These are phyloP conservation scores for Symmetrospora coprosmae DNA, from an alignment of 768 basidiomycete species.

Conservation along the genomic window DNA sequence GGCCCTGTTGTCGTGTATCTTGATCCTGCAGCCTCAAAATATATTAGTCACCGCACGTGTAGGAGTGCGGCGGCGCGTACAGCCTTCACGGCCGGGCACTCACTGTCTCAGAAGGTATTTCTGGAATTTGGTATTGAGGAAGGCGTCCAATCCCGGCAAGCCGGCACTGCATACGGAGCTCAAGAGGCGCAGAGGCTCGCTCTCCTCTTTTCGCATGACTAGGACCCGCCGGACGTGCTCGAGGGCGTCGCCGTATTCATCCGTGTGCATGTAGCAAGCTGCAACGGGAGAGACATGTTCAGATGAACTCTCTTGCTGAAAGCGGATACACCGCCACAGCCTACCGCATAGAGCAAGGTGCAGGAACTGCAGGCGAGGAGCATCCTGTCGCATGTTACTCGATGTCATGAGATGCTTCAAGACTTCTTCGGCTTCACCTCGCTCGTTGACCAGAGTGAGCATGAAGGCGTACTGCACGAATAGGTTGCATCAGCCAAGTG, in stretches of 20 bases:
- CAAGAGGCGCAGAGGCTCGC: constrained; percentile 67
- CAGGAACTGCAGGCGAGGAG: constrained; percentile 53
- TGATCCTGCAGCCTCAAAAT: constrained; percentile 29
- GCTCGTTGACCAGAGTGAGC: constrained; percentile 43
- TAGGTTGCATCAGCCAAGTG: constrained; percentile 18
- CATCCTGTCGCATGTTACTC: constrained; percentile 46
- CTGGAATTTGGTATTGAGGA: constrained; percentile 62
- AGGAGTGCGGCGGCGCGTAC: too few species aligned
- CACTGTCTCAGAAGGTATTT: constrained; percentile 67
- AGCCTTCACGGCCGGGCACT: constrained; percentile 40
- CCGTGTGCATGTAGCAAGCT: constrained; percentile 60
- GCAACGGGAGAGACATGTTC: constrained; percentile 3
- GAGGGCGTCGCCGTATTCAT: constrained; percentile 49
- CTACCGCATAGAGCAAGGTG: constrained; percentile 62
- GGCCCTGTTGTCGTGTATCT: constrained; percentile 12
- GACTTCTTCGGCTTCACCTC: constrained; percentile 57
- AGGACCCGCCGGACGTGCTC: constrained; percentile 66
- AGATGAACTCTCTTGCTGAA: neutral
- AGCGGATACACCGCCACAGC: constrained; percentile 31
- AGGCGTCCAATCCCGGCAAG: constrained; percentile 54
- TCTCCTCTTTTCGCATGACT: constrained; percentile 64
- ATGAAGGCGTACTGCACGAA: constrained; percentile 35
- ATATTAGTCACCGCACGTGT: constrained; percentile 32
- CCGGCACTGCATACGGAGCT: constrained; percentile 60
- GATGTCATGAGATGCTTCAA: constrained; percentile 61